Evolutionary conservation across 257 asterid genomes (phyloP).

Genomic region (Linderniella brevidens): DNA sequence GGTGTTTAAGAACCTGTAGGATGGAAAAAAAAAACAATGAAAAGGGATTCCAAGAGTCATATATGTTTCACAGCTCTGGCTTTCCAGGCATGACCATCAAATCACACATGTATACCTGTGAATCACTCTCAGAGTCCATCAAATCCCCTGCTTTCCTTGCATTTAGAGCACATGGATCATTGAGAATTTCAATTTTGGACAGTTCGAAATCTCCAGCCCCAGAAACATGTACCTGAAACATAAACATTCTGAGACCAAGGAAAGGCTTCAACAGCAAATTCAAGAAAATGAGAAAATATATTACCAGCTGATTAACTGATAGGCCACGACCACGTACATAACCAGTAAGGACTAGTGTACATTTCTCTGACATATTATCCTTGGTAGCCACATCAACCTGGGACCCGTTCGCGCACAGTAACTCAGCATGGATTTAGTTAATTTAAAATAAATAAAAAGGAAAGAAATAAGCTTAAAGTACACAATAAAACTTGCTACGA

Average conservation of each 20-base stretch:
- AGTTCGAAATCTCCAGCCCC: slow-evolving; percentile 95
- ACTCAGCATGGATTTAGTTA: background rate
- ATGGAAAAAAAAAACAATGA: slow-evolving; percentile 7
- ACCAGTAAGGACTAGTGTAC: slow-evolving; percentile 73
- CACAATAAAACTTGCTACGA: slow-evolving; percentile 11
- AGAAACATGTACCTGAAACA: slow-evolving; percentile 78
- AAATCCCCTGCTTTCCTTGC: slow-evolving; percentile 41
- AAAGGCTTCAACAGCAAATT: slow-evolving; percentile 7
- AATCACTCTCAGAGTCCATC: slow-evolving; percentile 56
- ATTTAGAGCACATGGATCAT: slow-evolving; percentile 68
- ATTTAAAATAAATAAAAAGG: background rate
- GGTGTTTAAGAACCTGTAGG: slow-evolving; percentile 55
- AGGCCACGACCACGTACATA: slow-evolving; percentile 60
- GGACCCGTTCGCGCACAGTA: background rate
- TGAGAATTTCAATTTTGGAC: slow-evolving; percentile 70
- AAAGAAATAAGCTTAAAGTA: slow-evolving; percentile 2
- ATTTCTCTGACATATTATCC: slow-evolving; percentile 28
- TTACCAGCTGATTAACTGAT: slow-evolving; percentile 91
- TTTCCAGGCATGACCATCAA: too few relatives aligned
- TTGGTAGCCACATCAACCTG: slow-evolving; percentile 57
- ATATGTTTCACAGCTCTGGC: too few relatives aligned
- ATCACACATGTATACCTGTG: slow-evolving; percentile 26
- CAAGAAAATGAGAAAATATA: slow-evolving; percentile 13
- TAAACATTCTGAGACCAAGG: slow-evolving; percentile 18
- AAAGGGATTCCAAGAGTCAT: too few relatives aligned